Base-by-base conservation (phyloP, 164 flowering plant genomes). In the Nelumbo lutea region DNA sequence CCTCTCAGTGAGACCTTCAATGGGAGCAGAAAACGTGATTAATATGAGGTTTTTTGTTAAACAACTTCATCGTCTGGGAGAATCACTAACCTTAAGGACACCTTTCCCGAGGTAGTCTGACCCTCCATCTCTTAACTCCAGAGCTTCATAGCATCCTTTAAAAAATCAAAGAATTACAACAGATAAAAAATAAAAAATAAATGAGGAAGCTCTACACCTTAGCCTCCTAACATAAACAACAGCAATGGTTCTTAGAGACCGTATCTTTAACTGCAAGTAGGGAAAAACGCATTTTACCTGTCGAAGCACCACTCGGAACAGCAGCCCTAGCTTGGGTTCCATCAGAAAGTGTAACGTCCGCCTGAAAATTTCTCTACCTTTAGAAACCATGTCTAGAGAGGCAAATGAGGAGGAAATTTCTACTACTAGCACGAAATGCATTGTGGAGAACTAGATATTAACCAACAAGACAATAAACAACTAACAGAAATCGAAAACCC, bases 221-320 rank as follows among this genome's bases (percentile, higher is more conserved):
- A 0, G 27, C 27, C 27, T 27, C 27, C 27, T 27, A 27, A 27
- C 27, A 27, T 27, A 27, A 27, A 27, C 27, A 27, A 27, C 27
- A 27, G 27, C 27, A 27, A 27, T 27, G 27, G 27, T 27, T 27
- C 27, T 27, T 13, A 50, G 14, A 53, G 14, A 11, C 11, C 14
- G 14, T 53, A 11, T 53, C 14, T 64, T 64, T 42, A 9, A 40
- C 42, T 7, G 5, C 39, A 42, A 61, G 39, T 38, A 39, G 40
- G 39, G 3, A 64, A 7, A 57, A 14, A 67, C 8, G 15, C 3
- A 57, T 42, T 57, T 62, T 74, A 81, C 88, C 88, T 59, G 90
- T 85, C 1, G 90, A 87, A 38, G 86, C 88, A 66, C 90, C 90
- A 59, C 90, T 87, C 2, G 90, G 90, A 53, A 87, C 88, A 51